A percentile compares a stretch with the other conserved stretches of the same genome.
Conservation (phyloP, 805 yeast genomes). For the Yarrowia divulgata region DNA sequence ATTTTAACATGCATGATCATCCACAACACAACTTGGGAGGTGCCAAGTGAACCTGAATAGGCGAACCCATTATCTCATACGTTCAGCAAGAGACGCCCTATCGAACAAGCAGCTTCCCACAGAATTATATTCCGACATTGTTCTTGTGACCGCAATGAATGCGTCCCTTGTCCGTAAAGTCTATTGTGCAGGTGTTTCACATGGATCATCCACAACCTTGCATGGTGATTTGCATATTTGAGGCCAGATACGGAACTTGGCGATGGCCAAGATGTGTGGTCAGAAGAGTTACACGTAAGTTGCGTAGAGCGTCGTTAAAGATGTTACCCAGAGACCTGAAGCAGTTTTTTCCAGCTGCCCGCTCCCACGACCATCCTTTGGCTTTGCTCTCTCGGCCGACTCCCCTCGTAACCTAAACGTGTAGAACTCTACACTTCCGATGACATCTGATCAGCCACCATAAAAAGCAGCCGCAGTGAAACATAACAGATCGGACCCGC, state of each 20-base stretch:
- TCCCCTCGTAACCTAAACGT: conserved; percentile 14
- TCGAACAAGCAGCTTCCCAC: neutral
- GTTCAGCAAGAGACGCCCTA: neutral
- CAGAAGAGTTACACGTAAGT: too few relatives aligned
- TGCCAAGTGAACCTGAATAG: neutral
- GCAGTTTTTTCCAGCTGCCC: neutral
- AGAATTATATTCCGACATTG: neutral
- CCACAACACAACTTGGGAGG: neutral
- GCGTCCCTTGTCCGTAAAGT: neutral
- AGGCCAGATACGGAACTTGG: neutral
- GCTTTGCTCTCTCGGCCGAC: conserved; percentile 3
- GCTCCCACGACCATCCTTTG: neutral
- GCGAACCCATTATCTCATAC: neutral
- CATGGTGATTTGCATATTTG: conserved; percentile 8
- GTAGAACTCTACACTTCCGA: neutral
- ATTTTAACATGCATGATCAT: neutral
- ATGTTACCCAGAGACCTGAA: too few relatives aligned
- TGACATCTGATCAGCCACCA: conserved; percentile 25
- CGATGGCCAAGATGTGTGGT: neutral
- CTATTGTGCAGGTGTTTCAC: conserved; percentile 8
- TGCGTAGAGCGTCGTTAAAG: too few relatives aligned
- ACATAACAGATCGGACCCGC: conserved; percentile 7
- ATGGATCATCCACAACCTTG: neutral
- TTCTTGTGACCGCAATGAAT: neutral
- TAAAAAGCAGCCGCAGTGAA: conserved; percentile 18